Percentiles rank a stretch among this genome's conserved stretches.
phyloP scores from a whole-genome alignment of 345 rosid species.

The Cardamine occulta region DNA sequence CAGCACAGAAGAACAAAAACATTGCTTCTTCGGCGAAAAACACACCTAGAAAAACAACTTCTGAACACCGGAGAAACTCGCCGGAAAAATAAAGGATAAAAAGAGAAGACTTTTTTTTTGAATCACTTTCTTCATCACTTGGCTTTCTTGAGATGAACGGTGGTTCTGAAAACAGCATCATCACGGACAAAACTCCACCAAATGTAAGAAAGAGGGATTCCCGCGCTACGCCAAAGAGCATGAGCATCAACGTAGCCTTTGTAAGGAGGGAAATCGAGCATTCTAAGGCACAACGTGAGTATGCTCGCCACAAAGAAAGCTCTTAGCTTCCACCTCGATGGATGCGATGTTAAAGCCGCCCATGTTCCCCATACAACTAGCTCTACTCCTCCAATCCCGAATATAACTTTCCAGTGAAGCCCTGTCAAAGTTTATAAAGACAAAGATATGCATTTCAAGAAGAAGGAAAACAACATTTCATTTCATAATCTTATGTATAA shows the following conservation, averaged over 20 bases:
- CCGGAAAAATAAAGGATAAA: conserved; percentile 38
- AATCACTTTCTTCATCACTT: conserved; percentile 43
- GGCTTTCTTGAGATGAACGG: conserved; percentile 60
- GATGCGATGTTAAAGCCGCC: conserved; percentile 72
- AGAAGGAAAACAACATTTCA: neutral
- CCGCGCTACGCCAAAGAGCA: conserved; percentile 70
- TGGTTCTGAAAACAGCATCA: conserved; percentile 74
- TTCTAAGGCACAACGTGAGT: conserved; percentile 59
- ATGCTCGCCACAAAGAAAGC: conserved; percentile 54
- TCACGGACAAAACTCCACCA: conserved; percentile 93
- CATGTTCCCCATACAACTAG: conserved; percentile 82
- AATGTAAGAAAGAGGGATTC: conserved; percentile 72
- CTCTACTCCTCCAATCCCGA: conserved; percentile 64
- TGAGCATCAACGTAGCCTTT: conserved; percentile 77
- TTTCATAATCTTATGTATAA: neutral
- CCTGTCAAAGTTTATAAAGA: conserved; percentile 51
- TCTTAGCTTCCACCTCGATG: conserved; percentile 83
- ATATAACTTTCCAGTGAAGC: conserved; percentile 74
- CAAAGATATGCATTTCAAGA: neutral
- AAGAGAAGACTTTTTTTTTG: neutral
- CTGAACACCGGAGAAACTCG: conserved; percentile 44
- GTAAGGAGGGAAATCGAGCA: conserved; percentile 78
- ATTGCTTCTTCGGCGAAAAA: conserved; percentile 33
- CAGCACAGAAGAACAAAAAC: conserved; percentile 40
- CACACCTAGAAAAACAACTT: conserved; percentile 44